A percentile compares a stretch with the other conserved stretches of the same genome.
Conservation (phyloP, 2,329 filamentous ascomycete genomes). For the Xylaria sp. region DNA sequence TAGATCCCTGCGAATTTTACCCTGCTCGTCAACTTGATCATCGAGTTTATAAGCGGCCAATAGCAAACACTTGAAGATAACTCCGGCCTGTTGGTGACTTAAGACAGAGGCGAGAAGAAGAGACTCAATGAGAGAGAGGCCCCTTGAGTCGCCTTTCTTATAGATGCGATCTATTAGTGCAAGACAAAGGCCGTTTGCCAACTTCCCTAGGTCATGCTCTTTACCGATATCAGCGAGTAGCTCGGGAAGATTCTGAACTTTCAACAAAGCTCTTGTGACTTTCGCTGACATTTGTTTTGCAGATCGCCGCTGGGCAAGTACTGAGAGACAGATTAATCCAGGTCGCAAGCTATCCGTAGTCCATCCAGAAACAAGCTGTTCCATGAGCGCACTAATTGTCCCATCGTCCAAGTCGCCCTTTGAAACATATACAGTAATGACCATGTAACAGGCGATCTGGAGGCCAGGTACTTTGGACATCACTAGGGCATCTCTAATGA, state of each 20-base stretch:
- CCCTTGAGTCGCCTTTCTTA: slow-evolving; percentile 68
- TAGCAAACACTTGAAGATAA: slow-evolving; percentile 74
- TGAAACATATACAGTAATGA: slow-evolving; percentile 84
- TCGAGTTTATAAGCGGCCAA: slow-evolving; percentile 68
- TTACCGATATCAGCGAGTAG: slow-evolving; percentile 71
- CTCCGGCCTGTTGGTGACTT: slow-evolving; percentile 70
- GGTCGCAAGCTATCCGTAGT: slow-evolving; percentile 76
- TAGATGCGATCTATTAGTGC: slow-evolving; percentile 70
- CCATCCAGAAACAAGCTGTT: slow-evolving; percentile 84
- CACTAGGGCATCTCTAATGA: slow-evolving; percentile 81
- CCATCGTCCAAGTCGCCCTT: slow-evolving; percentile 83
- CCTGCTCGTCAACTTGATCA: slow-evolving; percentile 64
- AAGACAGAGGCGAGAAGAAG: slow-evolving; percentile 71
- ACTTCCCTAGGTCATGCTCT: slow-evolving; percentile 75
- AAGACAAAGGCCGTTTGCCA: slow-evolving; percentile 77
- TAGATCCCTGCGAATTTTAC: slow-evolving; percentile 70
- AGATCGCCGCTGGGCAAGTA: slow-evolving; percentile 83
- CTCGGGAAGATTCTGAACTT: slow-evolving; percentile 68
- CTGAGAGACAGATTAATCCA: slow-evolving; percentile 81
- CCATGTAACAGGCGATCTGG: slow-evolving; percentile 90
- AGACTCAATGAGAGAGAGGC: slow-evolving; percentile 69
- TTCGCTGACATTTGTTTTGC: slow-evolving; percentile 75
- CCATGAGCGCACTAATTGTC: slow-evolving; percentile 88
- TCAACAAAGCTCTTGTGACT: slow-evolving; percentile 76
- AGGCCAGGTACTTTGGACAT: slow-evolving; percentile 81